Base-by-base conservation (phyloP, 2,329 filamentous ascomycete species). In the Stemphylium lycopersici region DNA sequence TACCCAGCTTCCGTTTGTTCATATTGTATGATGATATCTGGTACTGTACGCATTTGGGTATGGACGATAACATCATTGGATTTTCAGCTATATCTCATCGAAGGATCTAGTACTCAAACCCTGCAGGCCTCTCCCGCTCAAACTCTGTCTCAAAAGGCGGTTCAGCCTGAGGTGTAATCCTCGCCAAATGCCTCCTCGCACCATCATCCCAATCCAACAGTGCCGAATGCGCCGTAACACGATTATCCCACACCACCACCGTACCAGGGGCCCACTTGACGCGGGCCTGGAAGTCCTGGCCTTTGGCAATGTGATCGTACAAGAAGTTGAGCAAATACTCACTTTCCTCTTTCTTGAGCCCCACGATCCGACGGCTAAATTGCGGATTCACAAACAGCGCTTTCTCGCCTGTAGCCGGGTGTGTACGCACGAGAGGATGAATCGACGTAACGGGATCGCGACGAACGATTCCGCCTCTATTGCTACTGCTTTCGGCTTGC, bases 191-290 rank as follows among this genome's bases (percentile, higher is more conserved):
- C 45, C 91, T 83, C 54, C 91, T 81, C 74, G 90, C 86, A 3
- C 90, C 90, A 70, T 85, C 85, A 63, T 89, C 85, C 91, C 91
- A 96, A 72, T 96, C 91, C 3, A 93, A 79, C 34, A 93, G 78
- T 2, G 91, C 91, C 6, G 89, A 89, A 74, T 96, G 91, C 63
- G 86, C 83, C 8, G 89, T 92, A 0, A 93, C 85, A 29, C 90
- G 82, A 78, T 93, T 95, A 73, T 95, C 91, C 90, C 90, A 96
- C 0, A 93, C 86, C 2, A 95, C 89, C 1, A 96, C 90, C 0
- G 90, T 93, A n/a, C 85, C 84, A 38, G 85, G 81, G 63, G 86
- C 86, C 91, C 91, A 96, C 73, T 88, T 89, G 44, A 96, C 82
- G 20, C 90, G 83, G 4, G 82, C 82, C 64, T 93, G 90, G 72